Evolutionary conservation across 306 rosid species (phyloP).

Genomic region (Geum urbanum): DNA sequence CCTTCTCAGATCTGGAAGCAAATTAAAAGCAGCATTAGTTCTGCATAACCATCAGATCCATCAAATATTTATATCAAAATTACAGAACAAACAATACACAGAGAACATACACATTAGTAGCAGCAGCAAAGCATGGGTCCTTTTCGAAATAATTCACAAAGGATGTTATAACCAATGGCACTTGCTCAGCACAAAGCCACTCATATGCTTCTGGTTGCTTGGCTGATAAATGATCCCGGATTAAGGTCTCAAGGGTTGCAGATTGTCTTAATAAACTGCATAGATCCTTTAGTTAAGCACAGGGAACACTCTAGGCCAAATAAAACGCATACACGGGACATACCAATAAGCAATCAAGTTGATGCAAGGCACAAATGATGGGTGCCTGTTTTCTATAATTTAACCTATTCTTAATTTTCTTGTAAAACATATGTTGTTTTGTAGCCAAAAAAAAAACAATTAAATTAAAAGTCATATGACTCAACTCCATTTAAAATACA

Average conservation of each 20-base stretch:
- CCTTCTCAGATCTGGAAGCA: slow-evolving; percentile 64
- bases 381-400: slow-evolving; percentile 5
- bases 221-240: slow-evolving; percentile 70
- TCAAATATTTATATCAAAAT: slow-evolving; percentile 13
- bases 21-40: slow-evolving; percentile 17
- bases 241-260: slow-evolving; percentile 76
- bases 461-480: too few species aligned
- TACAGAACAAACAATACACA: slow-evolving; percentile 17
- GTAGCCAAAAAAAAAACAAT: not conserved
- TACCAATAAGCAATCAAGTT: slow-evolving; percentile 4
- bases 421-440: not conserved
- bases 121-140: slow-evolving; percentile 58
- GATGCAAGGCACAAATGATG: not conserved
- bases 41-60: slow-evolving; percentile 20
- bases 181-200: slow-evolving; percentile 94
- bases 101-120: slow-evolving; percentile 60
- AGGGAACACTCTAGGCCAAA: slow-evolving; percentile 25
- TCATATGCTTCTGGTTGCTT: slow-evolving; percentile 80
- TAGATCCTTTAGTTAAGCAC: slow-evolving; percentile 29
- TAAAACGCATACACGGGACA: slow-evolving; percentile 14
- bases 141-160: slow-evolving; percentile 67
- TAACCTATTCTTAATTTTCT: not conserved
- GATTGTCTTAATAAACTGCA: slow-evolving; percentile 82
- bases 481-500: not conserved
- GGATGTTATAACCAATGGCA: slow-evolving; percentile 65